Percentiles rank a stretch among this genome's conserved stretches.
Conservation (phyloP, 2,329 filamentous ascomycete genomes). For the Cryphonectria japonica region DNA sequence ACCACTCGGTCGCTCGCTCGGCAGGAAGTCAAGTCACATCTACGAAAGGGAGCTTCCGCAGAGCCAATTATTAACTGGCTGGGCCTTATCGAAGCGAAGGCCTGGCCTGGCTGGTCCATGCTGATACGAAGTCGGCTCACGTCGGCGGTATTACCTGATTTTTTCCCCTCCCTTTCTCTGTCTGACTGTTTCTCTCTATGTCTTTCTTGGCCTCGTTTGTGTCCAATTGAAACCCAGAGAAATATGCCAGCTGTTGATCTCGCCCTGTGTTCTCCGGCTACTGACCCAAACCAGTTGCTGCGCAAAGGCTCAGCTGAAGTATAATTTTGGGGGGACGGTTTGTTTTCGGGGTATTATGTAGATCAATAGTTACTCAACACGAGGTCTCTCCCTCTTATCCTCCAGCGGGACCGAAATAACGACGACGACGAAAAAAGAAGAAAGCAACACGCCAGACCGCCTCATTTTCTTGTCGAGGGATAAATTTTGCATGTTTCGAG, state of each 20-base stretch:
- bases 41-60: conserved; percentile 3
- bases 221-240: neutral
- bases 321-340: neutral
- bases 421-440: neutral
- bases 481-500: conserved; percentile 12
- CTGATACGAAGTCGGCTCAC: conserved; percentile 12
- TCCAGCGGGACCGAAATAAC: neutral
- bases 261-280: neutral
- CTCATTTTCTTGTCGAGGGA: neutral
- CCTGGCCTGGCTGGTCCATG: neutral
- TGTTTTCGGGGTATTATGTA: neutral
- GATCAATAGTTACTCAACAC: neutral
- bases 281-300: neutral
- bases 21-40: conserved; percentile 3
- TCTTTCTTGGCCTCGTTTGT: neutral
- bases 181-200: neutral
- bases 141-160: conserved; percentile 8
- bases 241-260: neutral
- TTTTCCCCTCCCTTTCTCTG: too few species aligned
- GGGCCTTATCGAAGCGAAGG: conserved; percentile 3
- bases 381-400: neutral
- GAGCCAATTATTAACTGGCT: neutral
- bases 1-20: neutral
- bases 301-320: neutral
- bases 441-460: conserved; percentile 5